Evolutionary conservation across 306 rosid genomes (phyloP), one percentile per base, ranked within the genome.

Genomic region (Acmispon strigosus): DNA sequence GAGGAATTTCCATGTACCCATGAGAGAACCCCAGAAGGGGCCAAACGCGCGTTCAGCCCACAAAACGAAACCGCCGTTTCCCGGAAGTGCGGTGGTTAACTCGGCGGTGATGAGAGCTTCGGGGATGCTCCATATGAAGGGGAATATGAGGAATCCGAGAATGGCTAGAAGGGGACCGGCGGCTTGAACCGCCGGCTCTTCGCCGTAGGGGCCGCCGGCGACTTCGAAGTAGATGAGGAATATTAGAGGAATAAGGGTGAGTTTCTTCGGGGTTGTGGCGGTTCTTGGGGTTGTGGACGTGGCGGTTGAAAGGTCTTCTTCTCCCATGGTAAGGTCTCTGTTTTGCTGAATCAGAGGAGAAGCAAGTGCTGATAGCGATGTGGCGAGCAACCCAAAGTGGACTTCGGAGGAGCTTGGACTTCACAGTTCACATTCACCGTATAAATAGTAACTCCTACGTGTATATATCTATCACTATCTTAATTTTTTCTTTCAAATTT

Each of bases 161-260:
- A 81, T 13, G 6, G 85, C 85, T 0, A 76, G 11, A 2, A 81
- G 75, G 0, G 85, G 85, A 3, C 85, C 85, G 0, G 85, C 79
- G 0, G 85, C 85, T 44, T 81, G 62, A 0, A 81, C 85, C 0
- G 81, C 78, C 0, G 81, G 85, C 45, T 81, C 85, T 42, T 81
- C 85, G 7, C 85, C 81, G 36, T 76, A 81, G 1, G 85, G 85
- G 1, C 85, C 85, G 0, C 85, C 85, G 0, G 85, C 85, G 0
- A 81, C 85, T 58, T 81, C 85, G 16, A 81, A 81, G 56, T 81
- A 81, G 42, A 81, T 81, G 45, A 81, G 78, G 75, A 81, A 81
- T 19, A 81, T 60, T 3, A 81, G 36, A 15, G 85, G 85, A 19
- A 81, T 19, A 0, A 81, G 76, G 3, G 76, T 76, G 0, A 81